Evolutionary conservation across 1,284 basidiomycete species (phyloP), one percentile per base, ranked within the genome.

Genomic region (Inonotus obliquus): DNA sequence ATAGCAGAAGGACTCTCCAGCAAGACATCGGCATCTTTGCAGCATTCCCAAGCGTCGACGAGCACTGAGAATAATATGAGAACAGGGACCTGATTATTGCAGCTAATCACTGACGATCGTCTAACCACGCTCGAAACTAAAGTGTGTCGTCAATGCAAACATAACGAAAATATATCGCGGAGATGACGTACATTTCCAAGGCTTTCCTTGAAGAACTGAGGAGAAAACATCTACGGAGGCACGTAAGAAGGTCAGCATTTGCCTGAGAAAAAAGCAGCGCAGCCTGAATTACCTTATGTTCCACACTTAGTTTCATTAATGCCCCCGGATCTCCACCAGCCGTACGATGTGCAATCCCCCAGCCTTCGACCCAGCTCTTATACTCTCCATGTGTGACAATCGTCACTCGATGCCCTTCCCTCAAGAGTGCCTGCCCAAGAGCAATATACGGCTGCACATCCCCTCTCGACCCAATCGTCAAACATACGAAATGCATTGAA

Each of bases 271-370:
- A 21, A 52, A 17, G 56, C 29, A 19, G 59, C 47, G 23, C 54
- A 52, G 29, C 5, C 25, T 39, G 11, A 59, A 69, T 35, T 63
- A 81, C 81, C 74, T 82, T 84, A 69, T 89, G 85, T 59, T 83
- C 81, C 0, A 83, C 81, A 64, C 80, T 83, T 19, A 82, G 70
- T 65, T 82, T 81, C 80, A 81, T 81, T 69, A 92, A 72, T 37
- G 86, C 85, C 0, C 86, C 89, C 0, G 91, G 91, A 72, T 93
- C 91, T 1, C 91, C 91, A 2, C 90, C 91, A 5, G 89, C 86
- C 54, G 83, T 80, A 19, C 83, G 77, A 72, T 91, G 89, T 52
- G 77, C 78, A 64, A 92, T 81, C 2, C 86, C 89, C 69, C 84
- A 88, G 4, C 83, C 78, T 66, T 83, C 77, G 38, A 85, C 74